Percentiles rank a stretch among this genome's conserved stretches.
These are phyloP conservation scores for Oryza glumipatula DNA, from an alignment of 176 grass and related monocot genomes.

Conservation along the genomic window DNA sequence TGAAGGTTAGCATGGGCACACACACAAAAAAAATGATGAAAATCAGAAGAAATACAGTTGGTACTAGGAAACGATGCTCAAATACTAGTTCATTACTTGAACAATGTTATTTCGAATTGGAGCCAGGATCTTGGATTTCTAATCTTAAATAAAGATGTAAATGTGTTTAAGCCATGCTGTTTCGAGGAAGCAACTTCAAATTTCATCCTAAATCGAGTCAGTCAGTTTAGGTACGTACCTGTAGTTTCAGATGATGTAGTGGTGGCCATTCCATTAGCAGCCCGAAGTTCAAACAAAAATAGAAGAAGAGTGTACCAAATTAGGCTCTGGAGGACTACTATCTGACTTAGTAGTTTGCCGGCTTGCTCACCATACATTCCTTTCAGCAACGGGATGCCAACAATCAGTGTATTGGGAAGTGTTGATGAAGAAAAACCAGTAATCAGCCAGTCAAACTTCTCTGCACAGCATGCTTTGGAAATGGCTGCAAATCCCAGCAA, in stretches of 20 bases:
- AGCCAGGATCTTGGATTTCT: neutral
- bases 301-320: slow-evolving; percentile 83
- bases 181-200: slow-evolving; percentile 33
- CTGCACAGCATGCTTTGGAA: slow-evolving; percentile 49
- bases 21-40: neutral
- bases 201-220: slow-evolving; percentile 22
- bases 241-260: slow-evolving; percentile 54
- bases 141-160: neutral
- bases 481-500: slow-evolving; percentile 54
- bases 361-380: slow-evolving; percentile 93
- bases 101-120: neutral
- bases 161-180: slow-evolving; percentile 12
- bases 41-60: neutral
- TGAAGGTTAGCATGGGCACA: neutral
- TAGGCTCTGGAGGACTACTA: slow-evolving; percentile 91
- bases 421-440: slow-evolving; percentile 87
- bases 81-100: neutral
- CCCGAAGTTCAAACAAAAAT: slow-evolving; percentile 73
- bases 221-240: slow-evolving; percentile 62
- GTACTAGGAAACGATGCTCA: neutral
- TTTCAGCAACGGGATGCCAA: slow-evolving; percentile 90
- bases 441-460: slow-evolving; percentile 80
- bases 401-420: slow-evolving; percentile 88
- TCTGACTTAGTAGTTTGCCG: slow-evolving; percentile 74
- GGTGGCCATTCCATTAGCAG: slow-evolving; percentile 45